Evolutionary conservation across 148 eudicot species (phyloP), one percentile per base, ranked within the genome.

Genomic region (Suaeda aralocaspica): DNA sequence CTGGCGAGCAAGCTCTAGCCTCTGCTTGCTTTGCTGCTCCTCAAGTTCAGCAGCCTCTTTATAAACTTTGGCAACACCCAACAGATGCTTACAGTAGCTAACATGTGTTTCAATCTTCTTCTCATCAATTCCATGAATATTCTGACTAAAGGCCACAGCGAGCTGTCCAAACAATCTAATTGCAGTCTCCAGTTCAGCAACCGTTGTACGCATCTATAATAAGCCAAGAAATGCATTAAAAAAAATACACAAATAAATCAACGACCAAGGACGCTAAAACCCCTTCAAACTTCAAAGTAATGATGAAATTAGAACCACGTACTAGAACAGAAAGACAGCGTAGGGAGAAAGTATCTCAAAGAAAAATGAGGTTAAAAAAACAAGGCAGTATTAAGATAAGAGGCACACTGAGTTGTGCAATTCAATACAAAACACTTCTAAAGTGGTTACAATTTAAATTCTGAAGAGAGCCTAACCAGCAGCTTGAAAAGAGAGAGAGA

Each of bases 101-200:
- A 94, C 92, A 82, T 94, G 98, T 64, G 98, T 94, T 34, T 89
- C 98, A 68, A 94, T 87, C 84, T 91, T 94, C 82, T 91, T 94
- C 84, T 91, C 97, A 67, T 94, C 98, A 78, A 94, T 91, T 64
- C 97, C 97, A 74, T 94, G 98, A 70, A 83, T 83, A 19, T 94
- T 91, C 66, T 84, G 88, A 69, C 84, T 82, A 52, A 93, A 92
- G 72, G 87, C 85, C 34, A 90, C 83, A 73, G 98, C 88, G 59
- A 94, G 79, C 72, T 89, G 87, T 78, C 92, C 86, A 85, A 94
- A 94, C 52, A 94, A 62, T 42, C 97, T 88, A 75, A 94, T 88
- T 34, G 98, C 98, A 81, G 86, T 91, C 79, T 84, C 81, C 56
- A 91, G 85, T 85, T 94, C 98, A 9, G 87, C 78, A 72, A 94